Base-by-base conservation (phyloP, 257 asterid species). In the Nyctanthes arbortristis region DNA sequence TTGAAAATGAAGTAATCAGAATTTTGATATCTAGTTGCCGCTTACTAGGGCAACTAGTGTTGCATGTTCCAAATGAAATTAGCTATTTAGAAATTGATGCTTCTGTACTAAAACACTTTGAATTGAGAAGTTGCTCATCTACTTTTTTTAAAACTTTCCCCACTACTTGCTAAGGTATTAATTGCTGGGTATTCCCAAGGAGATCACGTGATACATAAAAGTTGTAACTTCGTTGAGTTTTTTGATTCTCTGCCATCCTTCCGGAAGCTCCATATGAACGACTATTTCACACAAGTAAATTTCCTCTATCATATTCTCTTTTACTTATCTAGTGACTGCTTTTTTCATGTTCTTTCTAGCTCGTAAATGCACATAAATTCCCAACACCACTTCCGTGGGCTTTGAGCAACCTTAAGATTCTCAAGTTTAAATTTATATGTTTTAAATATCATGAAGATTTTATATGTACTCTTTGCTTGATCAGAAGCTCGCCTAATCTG, bases 401-500 rank as follows among this genome's bases (percentile, higher is more conserved):
- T 63, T 28, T 65, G 7, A 20, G 16, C 39, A 24, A 3, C 54
- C 82, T 77, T 22, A 57, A 68, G 32, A 0, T 3, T 57, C 60
- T 77, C 32, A 6, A 27, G 5, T 2, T 77, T 24, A 13, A 39
- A 37, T 16, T 3, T 33, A 27, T 77, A 54, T 68, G 62, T 33
- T 2, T 77, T 32, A 43, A 66, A 30, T 58, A 47, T 11, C 9
- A 30, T 32, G 61, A 0, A 12, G 78, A 61, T 62, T 14, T 73
- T 10, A 39, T 37, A 0, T 56, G 37, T 67, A 20, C 30, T 64
- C 67, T 72, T 72, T 72, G 62, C 61, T 32, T 68, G 33, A 36
- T 77, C 0, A 45, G 72, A 77, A 77, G 75, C 69, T 57, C 69
- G 16, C 75, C 78, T 31, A 63, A 63, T 49, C 43, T 77, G 28